Evolutionary conservation across 202 grass and related monocot species (phyloP).

Genomic region (Eragrostis tef): DNA sequence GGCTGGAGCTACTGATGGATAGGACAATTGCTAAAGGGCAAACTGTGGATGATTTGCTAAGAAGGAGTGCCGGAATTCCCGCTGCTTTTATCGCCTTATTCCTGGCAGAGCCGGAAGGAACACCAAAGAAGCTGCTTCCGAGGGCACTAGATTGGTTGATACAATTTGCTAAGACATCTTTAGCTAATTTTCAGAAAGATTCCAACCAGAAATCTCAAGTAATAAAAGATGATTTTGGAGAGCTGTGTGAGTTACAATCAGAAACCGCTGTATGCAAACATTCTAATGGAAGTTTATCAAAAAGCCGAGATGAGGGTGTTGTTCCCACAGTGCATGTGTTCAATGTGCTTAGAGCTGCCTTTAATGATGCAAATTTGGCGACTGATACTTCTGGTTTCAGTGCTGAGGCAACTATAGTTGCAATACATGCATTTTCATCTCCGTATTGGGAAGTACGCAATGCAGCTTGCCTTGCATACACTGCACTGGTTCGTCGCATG

Average conservation of each 20-base stretch:
- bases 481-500: slow-evolving; percentile 80
- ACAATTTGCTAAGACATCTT: slow-evolving; percentile 72
- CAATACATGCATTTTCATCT: slow-evolving; percentile 85
- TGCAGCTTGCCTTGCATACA: slow-evolving; percentile 87
- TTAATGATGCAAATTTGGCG: slow-evolving; percentile 92
- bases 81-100: slow-evolving; percentile 93
- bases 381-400: slow-evolving; percentile 88
- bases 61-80: slow-evolving; percentile 90
- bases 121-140: slow-evolving; percentile 92
- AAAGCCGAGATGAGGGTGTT: slow-evolving; percentile 81
- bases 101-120: slow-evolving; percentile 90
- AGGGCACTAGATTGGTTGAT: slow-evolving; percentile 78
- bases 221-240: slow-evolving; percentile 36
- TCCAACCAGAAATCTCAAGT: slow-evolving; percentile 45
- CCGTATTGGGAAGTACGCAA: slow-evolving; percentile 98
- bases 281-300: slow-evolving; percentile 66
- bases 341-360: slow-evolving; percentile 90
- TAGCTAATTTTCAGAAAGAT: slow-evolving; percentile 59
- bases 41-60: slow-evolving; percentile 96
- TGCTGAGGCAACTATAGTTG: slow-evolving; percentile 89
- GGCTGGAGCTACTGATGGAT: slow-evolving; percentile 90
- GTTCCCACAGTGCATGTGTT: slow-evolving; percentile 93
- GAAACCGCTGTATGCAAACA: slow-evolving; percentile 44
- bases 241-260: slow-evolving; percentile 31
- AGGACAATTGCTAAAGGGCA: slow-evolving; percentile 80